Conservation (phyloP, 2,329 filamentous ascomycete genomes). For the Cercospora janseana region DNA sequence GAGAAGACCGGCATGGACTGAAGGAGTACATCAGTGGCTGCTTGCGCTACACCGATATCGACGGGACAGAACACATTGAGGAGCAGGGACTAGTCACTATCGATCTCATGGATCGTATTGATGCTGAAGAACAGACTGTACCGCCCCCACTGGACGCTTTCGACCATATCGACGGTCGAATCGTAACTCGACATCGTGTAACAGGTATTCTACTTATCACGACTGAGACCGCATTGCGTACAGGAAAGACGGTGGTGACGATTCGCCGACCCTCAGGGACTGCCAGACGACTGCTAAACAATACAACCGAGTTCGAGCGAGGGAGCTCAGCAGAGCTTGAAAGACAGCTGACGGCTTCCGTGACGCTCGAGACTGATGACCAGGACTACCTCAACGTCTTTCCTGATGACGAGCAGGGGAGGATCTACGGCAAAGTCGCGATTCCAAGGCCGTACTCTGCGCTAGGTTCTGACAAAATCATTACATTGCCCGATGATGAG, state of each 20-base stretch:
- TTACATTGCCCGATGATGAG: conserved; percentile 67
- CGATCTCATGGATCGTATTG: conserved; percentile 60
- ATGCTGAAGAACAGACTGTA: conserved; percentile 60
- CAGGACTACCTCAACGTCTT: conserved; percentile 34
- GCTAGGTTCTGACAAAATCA: conserved; percentile 37
- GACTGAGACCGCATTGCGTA: conserved; percentile 62
- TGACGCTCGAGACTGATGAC: conserved; percentile 26
- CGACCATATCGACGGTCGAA: conserved; percentile 63
- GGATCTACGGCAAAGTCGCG: conserved; percentile 53
- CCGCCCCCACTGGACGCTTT: conserved; percentile 60
- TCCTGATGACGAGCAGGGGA: conserved; percentile 27
- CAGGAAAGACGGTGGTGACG: conserved; percentile 35
- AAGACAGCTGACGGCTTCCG: conserved; percentile 25
- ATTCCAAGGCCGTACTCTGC: conserved; percentile 32
- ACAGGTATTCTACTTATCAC: conserved; percentile 72
- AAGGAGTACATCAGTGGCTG: conserved; percentile 89
- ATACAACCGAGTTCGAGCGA: conserved; percentile 21
- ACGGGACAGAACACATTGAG: conserved; percentile 73
- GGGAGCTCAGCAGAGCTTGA: conserved; percentile 15
- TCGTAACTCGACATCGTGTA: conserved; percentile 67
- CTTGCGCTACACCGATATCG: conserved; percentile 71
- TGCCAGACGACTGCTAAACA: conserved; percentile 24
- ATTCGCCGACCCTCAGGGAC: conserved; percentile 36
- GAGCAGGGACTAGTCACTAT: conserved; percentile 92
- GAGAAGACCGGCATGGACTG: conserved; percentile 77